phyloP scores from a whole-genome alignment of 768 basidiomycete genomes.

The Cytidiella melzeri region DNA sequence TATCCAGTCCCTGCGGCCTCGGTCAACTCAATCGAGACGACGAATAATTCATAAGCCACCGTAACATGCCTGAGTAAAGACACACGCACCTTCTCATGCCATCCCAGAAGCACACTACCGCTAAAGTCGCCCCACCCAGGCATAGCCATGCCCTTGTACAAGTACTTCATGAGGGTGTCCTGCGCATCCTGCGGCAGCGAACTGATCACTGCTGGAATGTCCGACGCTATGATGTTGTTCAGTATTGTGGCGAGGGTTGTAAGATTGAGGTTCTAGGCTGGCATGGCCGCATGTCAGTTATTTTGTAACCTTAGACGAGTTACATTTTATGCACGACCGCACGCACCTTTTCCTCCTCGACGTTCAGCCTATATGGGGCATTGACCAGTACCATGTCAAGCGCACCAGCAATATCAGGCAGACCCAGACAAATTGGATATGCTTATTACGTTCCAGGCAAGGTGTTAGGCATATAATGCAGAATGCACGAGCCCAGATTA shows the following conservation, averaged over 20 bases:
- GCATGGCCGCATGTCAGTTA: not conserved
- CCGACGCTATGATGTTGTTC: conserved; percentile 88
- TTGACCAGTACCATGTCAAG: conserved; percentile 65
- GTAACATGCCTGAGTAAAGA: no score
- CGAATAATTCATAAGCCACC: no score
- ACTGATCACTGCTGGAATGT: conserved; percentile 74
- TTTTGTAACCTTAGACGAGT: no score
- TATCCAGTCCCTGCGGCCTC: conserved; percentile 93
- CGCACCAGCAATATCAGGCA: conserved; percentile 73
- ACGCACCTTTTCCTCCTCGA: conserved; percentile 86
- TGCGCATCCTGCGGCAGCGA: conserved; percentile 66
- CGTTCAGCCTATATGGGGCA: conserved; percentile 80
- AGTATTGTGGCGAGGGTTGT: conserved; percentile 81
- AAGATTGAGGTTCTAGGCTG: conserved; percentile 63
- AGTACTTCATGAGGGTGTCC: conserved; percentile 94
- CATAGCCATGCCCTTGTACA: conserved; percentile 93
- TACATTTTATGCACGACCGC: not conserved
- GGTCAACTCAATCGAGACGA: conserved; percentile 55
- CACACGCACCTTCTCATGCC: conserved; percentile 94
- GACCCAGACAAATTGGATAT: no score
- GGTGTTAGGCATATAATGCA: no score
- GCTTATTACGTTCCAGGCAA: no score
- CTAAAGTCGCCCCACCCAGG: conserved; percentile 55
- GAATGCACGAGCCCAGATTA: no score
- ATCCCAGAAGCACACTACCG: conserved; percentile 68